phyloP scores from a whole-genome alignment of 2,329 filamentous ascomycete species.

The Sarocladiaceae sp. region DNA sequence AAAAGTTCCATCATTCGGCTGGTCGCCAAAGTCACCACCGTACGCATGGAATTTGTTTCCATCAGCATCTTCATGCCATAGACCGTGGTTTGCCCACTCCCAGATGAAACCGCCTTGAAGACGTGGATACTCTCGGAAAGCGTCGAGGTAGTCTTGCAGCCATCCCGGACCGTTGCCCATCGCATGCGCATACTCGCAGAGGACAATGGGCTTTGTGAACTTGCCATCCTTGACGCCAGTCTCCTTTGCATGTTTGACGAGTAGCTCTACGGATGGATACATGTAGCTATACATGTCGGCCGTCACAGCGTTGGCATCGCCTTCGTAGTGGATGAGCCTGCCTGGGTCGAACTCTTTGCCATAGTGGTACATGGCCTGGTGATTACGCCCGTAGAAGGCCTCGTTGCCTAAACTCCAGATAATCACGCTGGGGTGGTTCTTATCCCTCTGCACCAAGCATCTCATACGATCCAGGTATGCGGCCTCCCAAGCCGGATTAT shows the following conservation, averaged over 20 bases:
- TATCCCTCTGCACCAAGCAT: constrained; percentile 61
- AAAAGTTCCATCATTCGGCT: constrained; percentile 54
- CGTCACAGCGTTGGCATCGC: constrained; percentile 50
- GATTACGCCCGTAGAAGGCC: constrained; percentile 64
- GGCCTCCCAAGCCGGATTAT: constrained; percentile 54
- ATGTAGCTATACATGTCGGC: constrained; percentile 64
- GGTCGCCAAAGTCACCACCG: constrained; percentile 56
- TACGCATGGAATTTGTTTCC: constrained; percentile 48
- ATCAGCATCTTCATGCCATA: constrained; percentile 21
- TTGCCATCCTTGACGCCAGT: constrained; percentile 16
- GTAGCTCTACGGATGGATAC: constrained; percentile 53
- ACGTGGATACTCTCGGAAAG: constrained; percentile 52
- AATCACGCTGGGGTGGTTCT: constrained; percentile 63
- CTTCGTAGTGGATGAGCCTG: constrained; percentile 56
- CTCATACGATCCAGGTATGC: constrained; percentile 63
- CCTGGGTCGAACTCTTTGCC: constrained; percentile 51
- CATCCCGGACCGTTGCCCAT: constrained; percentile 72
- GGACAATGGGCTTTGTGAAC: constrained; percentile 51
- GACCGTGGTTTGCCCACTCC: constrained; percentile 59
- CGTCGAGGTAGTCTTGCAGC: constrained; percentile 60
- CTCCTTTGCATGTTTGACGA: constrained; percentile 18
- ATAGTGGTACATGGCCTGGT: constrained; percentile 60
- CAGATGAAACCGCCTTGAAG: constrained; percentile 63
- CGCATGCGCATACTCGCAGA: constrained; percentile 54
- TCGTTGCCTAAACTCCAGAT: constrained; percentile 72